Base-by-base conservation (phyloP, 192 early-diverging fungal genomes). In the Irineochytrium annulatum region DNA sequence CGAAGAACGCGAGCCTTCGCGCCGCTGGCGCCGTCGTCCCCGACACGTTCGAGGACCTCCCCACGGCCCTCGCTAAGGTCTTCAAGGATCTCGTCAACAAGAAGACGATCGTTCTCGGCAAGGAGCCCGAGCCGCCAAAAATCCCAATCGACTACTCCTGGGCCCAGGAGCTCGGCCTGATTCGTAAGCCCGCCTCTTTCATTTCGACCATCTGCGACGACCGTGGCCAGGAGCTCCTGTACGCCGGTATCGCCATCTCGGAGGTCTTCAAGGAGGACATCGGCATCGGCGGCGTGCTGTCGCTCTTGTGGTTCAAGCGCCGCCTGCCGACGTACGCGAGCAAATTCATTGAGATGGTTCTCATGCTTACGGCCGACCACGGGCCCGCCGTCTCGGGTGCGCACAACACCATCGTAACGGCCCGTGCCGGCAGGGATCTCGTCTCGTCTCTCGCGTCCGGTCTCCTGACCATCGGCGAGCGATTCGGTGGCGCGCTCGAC, bases 361-460 rank as follows among this genome's bases (percentile, higher is more conserved):
- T 98, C 34, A 98, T 98, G 95, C 82, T 98, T 67, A 98, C 95
- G 3, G 95, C 95, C 19, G 95, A 98, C 84, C 95, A 98, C 78
- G 95, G 95, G 26, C 95, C 95, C 1, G 95, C 95, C 35, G 95
- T 97, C 16, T 94, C 92, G 55, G 95, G 92, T 60, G 94, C 81
- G 41, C 78, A 78, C 75, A 72, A 66, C 69, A 83, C 70, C 28
- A 74, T 70, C 54, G 90, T 93, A 30, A 93, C 91, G 17, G 86
- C 95, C 8, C 92, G 95, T 76, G 95, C 95, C 39, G 95, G 95
- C 64, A 94, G 96, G 77, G 95, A 98, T 70, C 84, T 98, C 59
- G 84, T 98, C 44, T 96, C 93, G 35, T 95, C 94, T 16, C 83
- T 98, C 49, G 90, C 90, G 57, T 84, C 94, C 26, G 95, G 95